A percentile compares a stretch with the other conserved stretches of the same genome.
Conservation (phyloP, 176 grass and related monocot genomes). For the Zoysia pacifica region DNA sequence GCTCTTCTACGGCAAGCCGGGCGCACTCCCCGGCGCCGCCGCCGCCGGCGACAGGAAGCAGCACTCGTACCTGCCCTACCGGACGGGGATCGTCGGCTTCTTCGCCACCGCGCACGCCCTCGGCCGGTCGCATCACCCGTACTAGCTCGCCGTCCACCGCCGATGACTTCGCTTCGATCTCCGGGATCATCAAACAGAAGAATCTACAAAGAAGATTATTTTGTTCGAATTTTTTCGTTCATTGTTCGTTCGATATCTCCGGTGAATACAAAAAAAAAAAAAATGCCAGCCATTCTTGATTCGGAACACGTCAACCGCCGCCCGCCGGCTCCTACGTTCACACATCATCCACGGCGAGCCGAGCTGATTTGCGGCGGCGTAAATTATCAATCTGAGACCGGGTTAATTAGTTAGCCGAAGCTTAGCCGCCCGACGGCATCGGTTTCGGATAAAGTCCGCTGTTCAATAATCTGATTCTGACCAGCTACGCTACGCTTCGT, state of each 20-base stretch:
- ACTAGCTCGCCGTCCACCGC: conserved; percentile 3
- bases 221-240: neutral
- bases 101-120: conserved; percentile 50
- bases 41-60: conserved; percentile 3
- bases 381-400: neutral
- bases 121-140: conserved; percentile 46
- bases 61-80: conserved; percentile 65
- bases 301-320: neutral
- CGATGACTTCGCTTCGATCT: neutral
- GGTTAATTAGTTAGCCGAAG: neutral
- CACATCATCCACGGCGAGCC: neutral
- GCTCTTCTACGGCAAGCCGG: conserved; percentile 59
- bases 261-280: neutral
- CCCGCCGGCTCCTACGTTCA: neutral
- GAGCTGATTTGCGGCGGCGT: neutral
- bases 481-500: neutral
- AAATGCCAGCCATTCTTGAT: conserved; percentile 2
- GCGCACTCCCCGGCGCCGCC: neutral
- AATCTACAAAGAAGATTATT: neutral
- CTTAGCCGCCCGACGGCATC: neutral
- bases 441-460: neutral
- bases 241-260: neutral
- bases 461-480: neutral
- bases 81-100: conserved; percentile 48
- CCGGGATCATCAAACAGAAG: neutral